Evolutionary conservation across 2,329 filamentous ascomycete genomes (phyloP), one percentile per base, ranked within the genome.

Genomic region (Neonectria neomacrospora): DNA sequence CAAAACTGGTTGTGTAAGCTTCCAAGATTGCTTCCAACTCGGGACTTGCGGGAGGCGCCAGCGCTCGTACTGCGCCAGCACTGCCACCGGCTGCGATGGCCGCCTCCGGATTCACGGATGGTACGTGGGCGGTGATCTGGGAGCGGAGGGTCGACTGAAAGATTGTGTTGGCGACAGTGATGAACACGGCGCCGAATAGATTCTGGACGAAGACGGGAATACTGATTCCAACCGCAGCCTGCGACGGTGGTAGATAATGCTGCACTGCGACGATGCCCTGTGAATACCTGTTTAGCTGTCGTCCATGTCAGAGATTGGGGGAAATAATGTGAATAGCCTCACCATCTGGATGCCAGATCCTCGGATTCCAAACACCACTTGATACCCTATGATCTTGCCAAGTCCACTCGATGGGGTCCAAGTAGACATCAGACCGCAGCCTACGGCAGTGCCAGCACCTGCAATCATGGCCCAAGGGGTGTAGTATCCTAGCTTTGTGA

Each of bases 61-160:
- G 59, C 12, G 58, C 54, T 4, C 66, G 61, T 6, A 68, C 61
- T 4, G 61, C 64, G 18, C 54, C 60, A 2, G 66, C 68, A 37
- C 66, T 67, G 12, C 62, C 68, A 41, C 68, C 68, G 6, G 68
- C 67, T 11, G 61, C 67, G 14, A 71, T 42, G 10, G 65, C 67
- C 5, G 48, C 54, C 14, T 55, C 44, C 5, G 61, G 58, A 42
- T 42, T 44, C n/a, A 68, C 39, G 18, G 48, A 34, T 5, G 57
- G 63, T 14, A 61, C 61, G n/a, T 63, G 20, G 23, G 28, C 18
- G 3, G 16, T 61, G 14, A 69, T 61, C 22, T 64, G 51, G 20
- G 47, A 32, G 10, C 37, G 37, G 37, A 41, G 37, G 37, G 14
- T 63, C 23, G 44, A 34, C 28, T 58, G 54, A 37, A 63, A 63